Evolutionary conservation across 768 basidiomycete species (phyloP).

Genomic region (Leucocoprinus leucothites): DNA sequence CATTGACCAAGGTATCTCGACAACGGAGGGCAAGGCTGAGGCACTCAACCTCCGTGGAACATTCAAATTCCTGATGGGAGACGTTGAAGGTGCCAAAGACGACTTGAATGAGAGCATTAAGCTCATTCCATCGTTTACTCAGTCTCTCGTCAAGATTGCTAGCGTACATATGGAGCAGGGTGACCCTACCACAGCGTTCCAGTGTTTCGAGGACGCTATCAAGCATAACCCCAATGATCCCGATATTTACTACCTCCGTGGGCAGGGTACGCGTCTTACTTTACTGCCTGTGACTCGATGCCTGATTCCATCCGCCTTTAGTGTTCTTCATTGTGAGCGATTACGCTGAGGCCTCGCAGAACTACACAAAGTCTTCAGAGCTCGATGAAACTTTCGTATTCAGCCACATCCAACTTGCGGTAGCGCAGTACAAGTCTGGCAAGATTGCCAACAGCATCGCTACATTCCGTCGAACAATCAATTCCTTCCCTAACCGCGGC

Average conservation of each 20-base stretch:
- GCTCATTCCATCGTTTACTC: slow-evolving; percentile 68
- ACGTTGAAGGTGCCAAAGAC: slow-evolving; percentile 75
- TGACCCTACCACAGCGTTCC: slow-evolving; percentile 76
- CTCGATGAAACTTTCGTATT: slow-evolving; percentile 91
- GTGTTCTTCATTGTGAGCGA: slow-evolving; percentile 96
- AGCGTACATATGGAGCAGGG: slow-evolving; percentile 97
- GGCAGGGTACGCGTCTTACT: slow-evolving; percentile 63
- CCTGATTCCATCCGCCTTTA: slow-evolving; percentile 21
- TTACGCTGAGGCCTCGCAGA: slow-evolving; percentile 78
- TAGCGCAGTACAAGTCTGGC: slow-evolving; percentile 92
- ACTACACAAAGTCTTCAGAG: slow-evolving; percentile 88
- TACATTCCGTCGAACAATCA: slow-evolving; percentile 82
- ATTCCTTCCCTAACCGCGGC: slow-evolving; percentile 79
- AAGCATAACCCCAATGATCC: slow-evolving; percentile 80
- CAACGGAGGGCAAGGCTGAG: slow-evolving; percentile 72
- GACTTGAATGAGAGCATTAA: slow-evolving; percentile 79
- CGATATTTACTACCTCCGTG: slow-evolving; percentile 98
- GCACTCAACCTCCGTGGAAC: slow-evolving; percentile 93
- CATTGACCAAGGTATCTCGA: slow-evolving; percentile 82
- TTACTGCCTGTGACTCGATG: slow-evolving; percentile 1
- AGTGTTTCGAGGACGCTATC: slow-evolving; percentile 89
- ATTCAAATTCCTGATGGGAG: slow-evolving; percentile 94
- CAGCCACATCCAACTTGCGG: slow-evolving; percentile 95
- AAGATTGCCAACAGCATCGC: slow-evolving; percentile 81
- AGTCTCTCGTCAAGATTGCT: slow-evolving; percentile 94